Evolutionary conservation across 345 rosid species (phyloP).

Genomic region (Corymbia maculata): DNA sequence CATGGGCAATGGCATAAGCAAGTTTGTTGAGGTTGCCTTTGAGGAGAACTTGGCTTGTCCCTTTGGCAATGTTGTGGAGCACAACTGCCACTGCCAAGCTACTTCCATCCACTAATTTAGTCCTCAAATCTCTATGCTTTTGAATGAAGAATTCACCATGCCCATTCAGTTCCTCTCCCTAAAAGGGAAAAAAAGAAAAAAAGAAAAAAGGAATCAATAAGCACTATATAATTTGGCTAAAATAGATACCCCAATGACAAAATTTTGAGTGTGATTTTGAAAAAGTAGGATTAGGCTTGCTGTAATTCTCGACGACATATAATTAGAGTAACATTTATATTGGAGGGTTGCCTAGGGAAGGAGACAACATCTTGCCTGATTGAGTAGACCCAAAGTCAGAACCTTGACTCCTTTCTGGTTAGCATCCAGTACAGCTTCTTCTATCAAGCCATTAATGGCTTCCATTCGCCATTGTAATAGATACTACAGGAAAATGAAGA

Average conservation of each 20-base stretch:
- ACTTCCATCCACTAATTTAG: conserved; percentile 51
- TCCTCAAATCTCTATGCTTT: conserved; percentile 23
- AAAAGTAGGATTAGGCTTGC: neutral
- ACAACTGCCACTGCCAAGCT: conserved; percentile 43
- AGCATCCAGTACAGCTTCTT: conserved; percentile 29
- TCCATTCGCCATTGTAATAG: conserved; percentile 1
- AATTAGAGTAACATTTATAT: neutral
- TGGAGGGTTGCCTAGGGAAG: neutral
- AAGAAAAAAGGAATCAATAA: neutral
- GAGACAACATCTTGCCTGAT: conserved; percentile 19
- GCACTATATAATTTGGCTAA: neutral
- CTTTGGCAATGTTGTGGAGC: conserved; percentile 28
- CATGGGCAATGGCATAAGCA: conserved; percentile 16
- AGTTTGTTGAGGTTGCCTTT: conserved; percentile 35
- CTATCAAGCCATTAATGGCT: conserved; percentile 21
- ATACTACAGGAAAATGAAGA: conserved; percentile 4
- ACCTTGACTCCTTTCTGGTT: conserved; percentile 23
- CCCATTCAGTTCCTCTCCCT: conserved; percentile 43
- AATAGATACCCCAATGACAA: neutral
- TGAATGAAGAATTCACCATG: conserved; percentile 35
- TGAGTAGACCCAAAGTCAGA: conserved; percentile 31
- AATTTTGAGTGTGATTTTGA: neutral
- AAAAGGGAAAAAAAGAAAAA: neutral
- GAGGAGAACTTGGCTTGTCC: conserved; percentile 20
- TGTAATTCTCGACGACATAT: neutral